Evolutionary conservation across 176 grass and related monocot species (phyloP), one percentile per base, ranked within the genome.

Genomic region (Raddia distichophylla): DNA sequence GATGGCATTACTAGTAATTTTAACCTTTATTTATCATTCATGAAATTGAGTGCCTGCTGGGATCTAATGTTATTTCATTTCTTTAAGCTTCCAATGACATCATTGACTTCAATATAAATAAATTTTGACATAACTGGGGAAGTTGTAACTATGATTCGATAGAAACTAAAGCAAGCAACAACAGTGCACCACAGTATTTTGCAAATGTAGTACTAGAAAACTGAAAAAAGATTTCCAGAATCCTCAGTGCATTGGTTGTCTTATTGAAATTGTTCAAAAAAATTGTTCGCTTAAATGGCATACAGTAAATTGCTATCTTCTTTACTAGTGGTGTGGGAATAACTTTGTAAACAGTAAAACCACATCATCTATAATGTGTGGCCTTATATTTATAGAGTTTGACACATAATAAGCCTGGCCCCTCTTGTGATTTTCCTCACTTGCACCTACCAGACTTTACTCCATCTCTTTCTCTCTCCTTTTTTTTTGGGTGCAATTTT

Each of bases 171-270:
- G 16, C 0, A 4, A 73, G 78, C 35, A 68, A 44, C 16, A 1
- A 6, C 12, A 57, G 66, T 57, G 6, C 55, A 48, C 20, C 50
- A 59, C 13, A 45, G 32, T 74, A 8, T 10, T 37, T 67, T 50
- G 17, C 15, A 22, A 14, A 27, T 81, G 7, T 74, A 55, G 71
- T 76, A 18, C 72, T 87, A 57, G 64, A 74, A 60, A 17, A 60
- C 17, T 68, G 18, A 37, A 51, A 69, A 51, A 69, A 50, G n/a
- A 59, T 58, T 49, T 80, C 34, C n/a, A 13, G 17, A 86, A 49
- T 63, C 60, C 18, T 34, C 70, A 27, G 3, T 20, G 46, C 17
- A 69, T 60, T 60, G 69, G 27, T 32, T 60, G 44, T 17, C 43
- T 43, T 45, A 44, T 60, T 3, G 19, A 77, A 47, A 85, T 63